A percentile compares a stretch with the other conserved stretches of the same genome.
These are phyloP conservation scores for Colletotrichum tanaceti DNA, from an alignment of 2,329 filamentous ascomycete species.

Conservation along the genomic window DNA sequence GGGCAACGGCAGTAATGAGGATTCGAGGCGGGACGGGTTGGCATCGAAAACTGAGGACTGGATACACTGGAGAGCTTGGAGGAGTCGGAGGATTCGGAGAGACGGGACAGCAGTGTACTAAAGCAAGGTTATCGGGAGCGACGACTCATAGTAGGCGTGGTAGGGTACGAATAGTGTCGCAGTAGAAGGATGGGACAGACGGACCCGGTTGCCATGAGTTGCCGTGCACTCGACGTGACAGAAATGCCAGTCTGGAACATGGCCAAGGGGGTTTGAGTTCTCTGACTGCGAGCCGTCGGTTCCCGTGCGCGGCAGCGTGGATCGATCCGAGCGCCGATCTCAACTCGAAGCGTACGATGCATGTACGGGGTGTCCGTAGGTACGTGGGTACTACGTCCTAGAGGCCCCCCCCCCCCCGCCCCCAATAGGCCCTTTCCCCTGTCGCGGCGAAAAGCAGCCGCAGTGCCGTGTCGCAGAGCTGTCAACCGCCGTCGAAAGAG, in stretches of 20 bases:
- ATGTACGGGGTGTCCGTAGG: too few relatives aligned
- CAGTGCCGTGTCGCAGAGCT: too few relatives aligned
- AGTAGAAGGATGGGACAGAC: background rate
- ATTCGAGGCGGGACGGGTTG: background rate
- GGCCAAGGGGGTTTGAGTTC: constrained; percentile 31
- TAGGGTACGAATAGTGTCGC: too few relatives aligned
- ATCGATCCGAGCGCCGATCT: constrained; percentile 38
- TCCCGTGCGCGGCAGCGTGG: constrained; percentile 33
- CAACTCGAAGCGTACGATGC: constrained; percentile 28
- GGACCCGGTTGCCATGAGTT: constrained; percentile 2
- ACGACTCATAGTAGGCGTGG: too few relatives aligned
- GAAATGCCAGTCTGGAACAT: constrained; percentile 35
- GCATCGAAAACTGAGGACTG: background rate
- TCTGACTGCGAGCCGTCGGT: constrained; percentile 25
- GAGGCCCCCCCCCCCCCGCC: too few relatives aligned
- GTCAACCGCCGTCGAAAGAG: too few relatives aligned
- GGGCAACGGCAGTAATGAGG: background rate
- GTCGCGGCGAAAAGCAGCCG: background rate
- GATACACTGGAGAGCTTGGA: background rate
- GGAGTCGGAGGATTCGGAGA: background rate
- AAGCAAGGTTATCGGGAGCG: too few relatives aligned
- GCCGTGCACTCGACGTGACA: constrained; percentile 32
- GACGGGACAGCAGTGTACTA: background rate
- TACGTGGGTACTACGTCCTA: too few relatives aligned
- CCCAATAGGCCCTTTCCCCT: background rate